Evolutionary conservation across 1,284 basidiomycete genomes (phyloP).

Genomic region (Jaminaea rosea): DNA sequence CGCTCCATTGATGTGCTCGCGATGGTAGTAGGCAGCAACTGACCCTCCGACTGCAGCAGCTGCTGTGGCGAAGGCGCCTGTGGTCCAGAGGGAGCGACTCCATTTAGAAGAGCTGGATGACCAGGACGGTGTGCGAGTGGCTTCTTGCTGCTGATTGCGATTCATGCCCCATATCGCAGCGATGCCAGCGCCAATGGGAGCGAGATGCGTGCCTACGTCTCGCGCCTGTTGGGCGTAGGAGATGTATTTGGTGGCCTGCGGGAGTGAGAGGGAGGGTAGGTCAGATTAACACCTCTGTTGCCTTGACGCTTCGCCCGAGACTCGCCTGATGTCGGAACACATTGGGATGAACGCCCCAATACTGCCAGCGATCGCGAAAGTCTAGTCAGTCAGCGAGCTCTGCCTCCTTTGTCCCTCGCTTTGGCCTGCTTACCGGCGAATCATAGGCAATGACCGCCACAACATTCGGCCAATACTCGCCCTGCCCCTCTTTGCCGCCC

Average conservation of each 20-base stretch:
- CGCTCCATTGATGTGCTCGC: conserved; percentile 52
- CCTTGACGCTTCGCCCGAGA: no score
- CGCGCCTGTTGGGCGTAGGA: conserved; percentile 64
- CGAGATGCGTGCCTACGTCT: conserved; percentile 50
- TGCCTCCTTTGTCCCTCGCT: no score
- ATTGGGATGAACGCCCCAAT: conserved; percentile 60
- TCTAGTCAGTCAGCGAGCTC: neutral
- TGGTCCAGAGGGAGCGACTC: conserved; percentile 49
- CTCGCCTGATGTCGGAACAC: conserved; percentile 78
- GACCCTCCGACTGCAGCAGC: neutral
- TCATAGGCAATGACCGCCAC: conserved; percentile 77
- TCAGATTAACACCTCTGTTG: no score
- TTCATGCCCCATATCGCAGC: conserved; percentile 48
- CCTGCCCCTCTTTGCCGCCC: conserved; percentile 47
- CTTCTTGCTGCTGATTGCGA: neutral
- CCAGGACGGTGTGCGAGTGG: neutral
- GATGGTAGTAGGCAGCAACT: conserved; percentile 54
- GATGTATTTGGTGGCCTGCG: conserved; percentile 67
- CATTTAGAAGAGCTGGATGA: neutral
- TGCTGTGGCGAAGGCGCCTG: conserved; percentile 55
- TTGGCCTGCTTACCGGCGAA: conserved; percentile 59
- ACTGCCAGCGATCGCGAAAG: conserved; percentile 6
- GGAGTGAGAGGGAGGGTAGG: no score
- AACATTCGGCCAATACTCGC: conserved; percentile 70
- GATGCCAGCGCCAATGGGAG: conserved; percentile 51